phyloP scores from a whole-genome alignment of 345 rosid species.

The Boechera stricta region DNA sequence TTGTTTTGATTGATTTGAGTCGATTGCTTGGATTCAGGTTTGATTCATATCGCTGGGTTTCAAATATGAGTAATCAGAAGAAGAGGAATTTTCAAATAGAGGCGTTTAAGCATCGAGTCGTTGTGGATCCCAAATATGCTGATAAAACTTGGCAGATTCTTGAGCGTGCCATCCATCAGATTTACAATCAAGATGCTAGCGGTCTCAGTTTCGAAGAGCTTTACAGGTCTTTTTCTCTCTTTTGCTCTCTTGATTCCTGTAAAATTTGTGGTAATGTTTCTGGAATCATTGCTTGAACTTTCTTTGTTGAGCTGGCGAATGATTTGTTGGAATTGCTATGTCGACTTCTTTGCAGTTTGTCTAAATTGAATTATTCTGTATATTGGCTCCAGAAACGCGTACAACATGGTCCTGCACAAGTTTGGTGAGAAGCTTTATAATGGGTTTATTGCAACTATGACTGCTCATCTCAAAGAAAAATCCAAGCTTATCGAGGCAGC shows the following conservation, averaged over 20 bases:
- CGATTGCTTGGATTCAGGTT: slow-evolving; percentile 29
- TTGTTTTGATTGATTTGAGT: slow-evolving; percentile 33
- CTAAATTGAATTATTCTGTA: slow-evolving; percentile 7
- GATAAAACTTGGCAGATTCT: slow-evolving; percentile 98
- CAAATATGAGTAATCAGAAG: slow-evolving; percentile 90
- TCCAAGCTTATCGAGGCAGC: slow-evolving; percentile 83
- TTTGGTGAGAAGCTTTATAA: slow-evolving; percentile 87
- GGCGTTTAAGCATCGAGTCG: slow-evolving; percentile 97
- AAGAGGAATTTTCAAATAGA: slow-evolving; percentile 97
- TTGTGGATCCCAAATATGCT: slow-evolving; percentile 97
- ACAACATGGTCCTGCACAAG: slow-evolving; percentile 98
- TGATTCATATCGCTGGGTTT: neutral
- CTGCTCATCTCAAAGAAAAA: slow-evolving; percentile 81
- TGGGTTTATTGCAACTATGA: slow-evolving; percentile 88
- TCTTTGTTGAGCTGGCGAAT: neutral
- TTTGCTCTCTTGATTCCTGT: slow-evolving; percentile 14
- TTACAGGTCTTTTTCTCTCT: slow-evolving; percentile 60
- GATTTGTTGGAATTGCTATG: neutral
- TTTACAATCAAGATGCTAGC: slow-evolving; percentile 98
- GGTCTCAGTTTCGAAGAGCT: slow-evolving; percentile 99
- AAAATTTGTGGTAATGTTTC: neutral
- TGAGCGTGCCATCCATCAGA: slow-evolving; percentile 97
- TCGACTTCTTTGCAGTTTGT: neutral
- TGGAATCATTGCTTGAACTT: neutral
- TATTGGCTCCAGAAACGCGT: slow-evolving; percentile 74